Base-by-base conservation (phyloP, 164 flowering plant genomes). In the Vitis amurensis region DNA sequence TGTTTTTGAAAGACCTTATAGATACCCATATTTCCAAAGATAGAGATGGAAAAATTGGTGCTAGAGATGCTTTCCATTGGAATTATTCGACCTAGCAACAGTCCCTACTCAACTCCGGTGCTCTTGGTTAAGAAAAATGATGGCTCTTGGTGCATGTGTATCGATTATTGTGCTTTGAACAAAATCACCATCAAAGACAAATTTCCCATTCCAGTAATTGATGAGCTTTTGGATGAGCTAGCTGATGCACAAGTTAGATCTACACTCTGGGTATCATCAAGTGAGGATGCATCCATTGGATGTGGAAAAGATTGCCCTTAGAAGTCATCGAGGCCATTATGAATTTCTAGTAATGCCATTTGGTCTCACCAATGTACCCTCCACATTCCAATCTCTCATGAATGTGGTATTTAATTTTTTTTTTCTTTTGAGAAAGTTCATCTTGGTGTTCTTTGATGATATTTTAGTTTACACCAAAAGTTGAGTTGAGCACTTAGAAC, bases 261-360 rank as follows among this genome's bases (percentile, higher is more conserved):
- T 64, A 13, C 27, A 16, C 5, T 50, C 47, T 0, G 37, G 37
- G 1, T 50, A 64, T 8, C 44, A 64, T 27, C 55, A 64, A 37
- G 51, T 64, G 1, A 11, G 13, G 3, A n/a, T 51, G 4, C 17
- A 47, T 10, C 2, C 14, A 23, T 23, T 23, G 27, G 2, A 23
- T 23, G 27, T 23, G 27, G 27, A 23, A 23, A 23, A 23, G 27
- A 23, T 23, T 23, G 27, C 27, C 1, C 23, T 64, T 11, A 1
- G 67, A 7, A 64, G 31, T 0, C 67, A 64, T 11, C 56, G 50
- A 3, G 57, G 67, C 12, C 67, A 66, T 8, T 52, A 19, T 29
- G 68, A 66, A n/a, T 30, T 66, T 53, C 9, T 29, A 3, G 68
- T 66, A 30, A 66, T 66, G 68, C 59, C 49, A 1, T 66, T 53